These are phyloP conservation scores for Cotoneaster glaucophyllus DNA, from an alignment of 306 rosid species.

Conservation along the genomic window DNA sequence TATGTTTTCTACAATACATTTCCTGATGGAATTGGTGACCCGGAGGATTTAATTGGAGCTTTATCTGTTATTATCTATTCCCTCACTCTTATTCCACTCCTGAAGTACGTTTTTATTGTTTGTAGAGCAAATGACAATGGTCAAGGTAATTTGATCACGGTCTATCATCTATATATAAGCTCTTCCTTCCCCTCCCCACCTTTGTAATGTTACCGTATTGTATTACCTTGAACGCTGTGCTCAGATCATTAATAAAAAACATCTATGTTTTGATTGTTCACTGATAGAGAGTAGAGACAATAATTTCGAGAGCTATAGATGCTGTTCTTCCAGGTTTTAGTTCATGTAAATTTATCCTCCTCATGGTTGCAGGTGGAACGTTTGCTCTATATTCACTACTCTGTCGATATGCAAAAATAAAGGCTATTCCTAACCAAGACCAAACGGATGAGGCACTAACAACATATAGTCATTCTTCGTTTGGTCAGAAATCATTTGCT, in stretches of 20 bases:
- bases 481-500: slow-evolving; percentile 80
- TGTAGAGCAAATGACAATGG: slow-evolving; percentile 96
- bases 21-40: slow-evolving; percentile 58
- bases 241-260: not conserved
- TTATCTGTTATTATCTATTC: slow-evolving; percentile 92
- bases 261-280: not conserved
- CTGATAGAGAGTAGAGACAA: not conserved
- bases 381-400: slow-evolving; percentile 93
- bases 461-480: slow-evolving; percentile 74
- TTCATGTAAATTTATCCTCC: slow-evolving; percentile 5
- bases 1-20: slow-evolving; percentile 13
- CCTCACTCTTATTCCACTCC: slow-evolving; percentile 84
- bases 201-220: not conserved
- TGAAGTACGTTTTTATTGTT: slow-evolving; percentile 84
- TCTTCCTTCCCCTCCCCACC: not conserved
- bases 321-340: not conserved
- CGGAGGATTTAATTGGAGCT: slow-evolving; percentile 53
- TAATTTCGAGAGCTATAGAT: not conserved
- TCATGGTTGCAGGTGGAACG: slow-evolving; percentile 67
- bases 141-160: slow-evolving; percentile 57
- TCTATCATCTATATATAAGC: slow-evolving; percentile 25
- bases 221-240: not conserved
- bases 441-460: slow-evolving; percentile 93
- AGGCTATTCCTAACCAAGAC: slow-evolving; percentile 88
- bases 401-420: slow-evolving; percentile 89